phyloP scores from a whole-genome alignment of 805 yeast genomes.

The Cyberlindnera misumaiensis region DNA sequence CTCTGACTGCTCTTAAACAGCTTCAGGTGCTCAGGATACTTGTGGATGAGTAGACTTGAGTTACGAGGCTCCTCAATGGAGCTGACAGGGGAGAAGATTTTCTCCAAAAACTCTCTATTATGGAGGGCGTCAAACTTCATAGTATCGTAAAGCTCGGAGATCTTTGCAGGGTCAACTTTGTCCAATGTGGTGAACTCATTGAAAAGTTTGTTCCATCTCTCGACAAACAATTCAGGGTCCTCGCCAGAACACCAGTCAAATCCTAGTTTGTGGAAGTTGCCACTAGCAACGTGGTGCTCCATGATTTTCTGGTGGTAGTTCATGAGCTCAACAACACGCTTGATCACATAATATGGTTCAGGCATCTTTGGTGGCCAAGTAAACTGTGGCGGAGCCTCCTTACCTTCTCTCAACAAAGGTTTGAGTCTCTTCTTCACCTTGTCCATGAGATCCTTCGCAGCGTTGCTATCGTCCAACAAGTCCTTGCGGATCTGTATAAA shows the following conservation, averaged over 20 bases:
- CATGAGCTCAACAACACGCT: conserved; percentile 93
- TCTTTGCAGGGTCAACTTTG: conserved; percentile 95
- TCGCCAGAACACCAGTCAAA: conserved; percentile 94
- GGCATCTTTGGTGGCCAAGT: conserved; percentile 99
- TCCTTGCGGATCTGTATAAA: conserved; percentile 82
- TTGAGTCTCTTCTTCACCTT: conserved; percentile 94
- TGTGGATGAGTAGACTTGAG: conserved; percentile 22
- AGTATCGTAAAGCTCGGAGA: conserved; percentile 93
- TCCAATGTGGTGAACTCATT: conserved; percentile 88
- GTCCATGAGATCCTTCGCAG: conserved; percentile 97
- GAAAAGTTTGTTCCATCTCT: conserved; percentile 95
- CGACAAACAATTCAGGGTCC: conserved; percentile 83
- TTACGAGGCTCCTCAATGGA: conserved; percentile 30
- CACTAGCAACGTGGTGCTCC: conserved; percentile 68
- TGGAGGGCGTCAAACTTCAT: conserved; percentile 98
- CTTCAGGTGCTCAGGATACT: conserved; percentile 24
- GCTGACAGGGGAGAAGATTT: conserved; percentile 64
- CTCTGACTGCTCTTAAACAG: conserved; percentile 17
- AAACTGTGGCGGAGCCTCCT: conserved; percentile 94
- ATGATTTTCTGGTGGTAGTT: conserved; percentile 79
- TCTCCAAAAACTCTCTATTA: conserved; percentile 81
- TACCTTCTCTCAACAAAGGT: conserved; percentile 90
- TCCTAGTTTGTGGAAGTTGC: conserved; percentile 51
- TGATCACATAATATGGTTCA: conserved; percentile 89
- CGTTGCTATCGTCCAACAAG: conserved; percentile 90